A percentile compares a stretch with the other conserved stretches of the same genome.
Evolutionary conservation across 768 basidiomycete species (phyloP).

Genomic region (Mycena sanguinolenta): DNA sequence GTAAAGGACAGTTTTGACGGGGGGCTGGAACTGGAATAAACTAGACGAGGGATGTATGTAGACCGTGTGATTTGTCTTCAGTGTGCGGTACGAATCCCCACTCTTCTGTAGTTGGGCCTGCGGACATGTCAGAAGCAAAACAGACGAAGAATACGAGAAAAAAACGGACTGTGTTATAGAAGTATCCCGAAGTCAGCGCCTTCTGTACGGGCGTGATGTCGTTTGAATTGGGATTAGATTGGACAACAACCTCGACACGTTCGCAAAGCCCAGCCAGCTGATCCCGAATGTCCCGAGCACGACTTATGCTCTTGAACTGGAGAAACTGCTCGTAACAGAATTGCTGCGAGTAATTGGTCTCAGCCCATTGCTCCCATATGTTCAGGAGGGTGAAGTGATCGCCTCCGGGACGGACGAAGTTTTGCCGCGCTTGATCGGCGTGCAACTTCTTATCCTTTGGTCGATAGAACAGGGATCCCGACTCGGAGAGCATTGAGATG

Average conservation of each 20-base stretch:
- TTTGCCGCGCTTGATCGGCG: constrained; percentile 97
- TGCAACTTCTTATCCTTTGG: constrained; percentile 99
- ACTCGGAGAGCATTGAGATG: constrained; percentile 97
- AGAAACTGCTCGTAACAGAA: constrained; percentile 97
- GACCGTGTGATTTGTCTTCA: constrained; percentile 96
- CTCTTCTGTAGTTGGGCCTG: constrained; percentile 94
- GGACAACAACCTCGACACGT: constrained; percentile 93
- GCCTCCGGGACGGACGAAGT: constrained; percentile 95
- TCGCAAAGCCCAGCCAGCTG: constrained; percentile 97
- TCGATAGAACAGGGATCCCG: constrained; percentile 93
- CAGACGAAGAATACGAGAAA: background rate
- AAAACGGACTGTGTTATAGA: constrained; percentile 87
- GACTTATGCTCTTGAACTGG: constrained; percentile 93
- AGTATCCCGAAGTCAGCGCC: constrained; percentile 94
- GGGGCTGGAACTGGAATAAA: constrained; percentile 95
- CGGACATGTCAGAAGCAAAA: constrained; percentile 12
- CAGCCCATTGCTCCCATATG: constrained; percentile 99
- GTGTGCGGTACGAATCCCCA: constrained; percentile 96
- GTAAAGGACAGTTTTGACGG: constrained; percentile 90
- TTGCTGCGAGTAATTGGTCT: constrained; percentile 96
- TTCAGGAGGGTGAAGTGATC: constrained; percentile 98
- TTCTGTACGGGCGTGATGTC: constrained; percentile 96
- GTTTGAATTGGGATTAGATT: constrained; percentile 90
- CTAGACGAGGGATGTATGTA: constrained; percentile 97
- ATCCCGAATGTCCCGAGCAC: constrained; percentile 96